These are phyloP conservation scores for Theileria sp. DNA, from an alignment of 169 alveolate species.

Conservation along the genomic window DNA sequence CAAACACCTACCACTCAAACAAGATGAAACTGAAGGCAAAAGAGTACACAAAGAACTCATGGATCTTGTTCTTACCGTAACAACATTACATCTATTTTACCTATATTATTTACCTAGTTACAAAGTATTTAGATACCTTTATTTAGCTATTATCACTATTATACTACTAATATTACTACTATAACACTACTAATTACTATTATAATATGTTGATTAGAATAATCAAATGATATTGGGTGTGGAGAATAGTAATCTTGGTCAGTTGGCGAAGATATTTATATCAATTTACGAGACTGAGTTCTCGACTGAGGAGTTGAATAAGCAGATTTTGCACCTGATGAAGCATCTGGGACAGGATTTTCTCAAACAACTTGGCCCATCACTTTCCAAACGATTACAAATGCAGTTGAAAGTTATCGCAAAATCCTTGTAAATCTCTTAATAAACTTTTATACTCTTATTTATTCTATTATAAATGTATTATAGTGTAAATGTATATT, in stretches of 20 bases:
- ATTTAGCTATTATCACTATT: not conserved
- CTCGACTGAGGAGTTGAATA: conserved; percentile 78
- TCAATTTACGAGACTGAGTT: conserved; percentile 79
- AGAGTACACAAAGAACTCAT: conserved; percentile 79
- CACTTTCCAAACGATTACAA: conserved; percentile 71
- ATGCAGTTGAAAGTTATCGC: conserved; percentile 69
- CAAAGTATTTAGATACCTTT: not conserved
- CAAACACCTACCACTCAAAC: conserved; percentile 77
- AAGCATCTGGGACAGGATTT: conserved; percentile 72
- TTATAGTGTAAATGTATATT: not conserved
- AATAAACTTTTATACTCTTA: not conserved
- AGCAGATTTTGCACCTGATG: conserved; percentile 68
- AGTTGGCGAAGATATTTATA: conserved; percentile 77
- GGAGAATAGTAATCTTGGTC: conserved; percentile 74
- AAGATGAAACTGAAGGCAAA: conserved; percentile 81
- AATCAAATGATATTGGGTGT: conserved; percentile 77
- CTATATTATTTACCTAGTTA: not conserved
- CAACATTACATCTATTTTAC: not conserved
- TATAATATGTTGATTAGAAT: conserved; percentile 34
- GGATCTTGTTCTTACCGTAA: conserved; percentile 62
- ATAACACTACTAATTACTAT: no score
- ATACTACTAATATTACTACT: no score
- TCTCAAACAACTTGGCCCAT: conserved; percentile 71
- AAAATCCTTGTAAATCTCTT: conserved; percentile 45
- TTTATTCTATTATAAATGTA: not conserved